A percentile compares a stretch with the other conserved stretches of the same genome.
These are phyloP conservation scores for Oligophagozyma castellii DNA, from an alignment of 1,139 yeast genomes.

Conservation along the genomic window DNA sequence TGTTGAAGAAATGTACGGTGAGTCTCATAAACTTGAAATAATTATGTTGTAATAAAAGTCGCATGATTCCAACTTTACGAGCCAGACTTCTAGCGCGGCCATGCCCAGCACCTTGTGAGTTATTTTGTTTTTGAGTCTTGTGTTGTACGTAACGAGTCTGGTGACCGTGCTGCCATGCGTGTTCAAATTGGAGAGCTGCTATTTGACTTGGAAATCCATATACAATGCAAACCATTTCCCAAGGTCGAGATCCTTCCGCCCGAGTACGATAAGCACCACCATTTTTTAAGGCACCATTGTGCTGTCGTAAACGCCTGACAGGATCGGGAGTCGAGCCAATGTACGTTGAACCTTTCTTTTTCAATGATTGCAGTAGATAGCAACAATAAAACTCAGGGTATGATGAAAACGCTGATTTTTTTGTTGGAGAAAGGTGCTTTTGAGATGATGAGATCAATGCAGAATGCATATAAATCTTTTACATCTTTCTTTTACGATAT, in stretches of 20 bases:
- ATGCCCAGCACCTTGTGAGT: slow-evolving; percentile 25
- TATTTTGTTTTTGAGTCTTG: slow-evolving; percentile 21
- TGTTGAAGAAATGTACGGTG: slow-evolving; percentile 29
- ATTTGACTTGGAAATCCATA: slow-evolving; percentile 63
- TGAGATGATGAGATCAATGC: neutral
- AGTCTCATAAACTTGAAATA: slow-evolving; percentile 34
- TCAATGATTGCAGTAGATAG: slow-evolving; percentile 46
- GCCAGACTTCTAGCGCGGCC: slow-evolving; percentile 31
- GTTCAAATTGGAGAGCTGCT: slow-evolving; percentile 56
- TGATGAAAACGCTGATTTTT: neutral
- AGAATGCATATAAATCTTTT: neutral
- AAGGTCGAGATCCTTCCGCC: slow-evolving; percentile 44
- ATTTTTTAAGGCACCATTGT: slow-evolving; percentile 49
- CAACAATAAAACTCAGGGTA: slow-evolving; percentile 41
- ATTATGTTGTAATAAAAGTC: slow-evolving; percentile 30
- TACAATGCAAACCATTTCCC: slow-evolving; percentile 53
- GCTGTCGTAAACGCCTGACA: slow-evolving; percentile 52
- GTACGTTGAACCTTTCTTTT: slow-evolving; percentile 44
- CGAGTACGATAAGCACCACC: slow-evolving; percentile 65
- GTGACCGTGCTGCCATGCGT: slow-evolving; percentile 67
- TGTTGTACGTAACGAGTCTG: slow-evolving; percentile 44
- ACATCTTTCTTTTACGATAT: neutral
- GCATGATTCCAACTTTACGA: slow-evolving; percentile 37
- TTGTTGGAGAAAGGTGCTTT: neutral
- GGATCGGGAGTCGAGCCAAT: slow-evolving; percentile 76